Evolutionary conservation across 306 rosid species (phyloP), one percentile per base, ranked within the genome.

Genomic region (Biancaea sappan): DNA sequence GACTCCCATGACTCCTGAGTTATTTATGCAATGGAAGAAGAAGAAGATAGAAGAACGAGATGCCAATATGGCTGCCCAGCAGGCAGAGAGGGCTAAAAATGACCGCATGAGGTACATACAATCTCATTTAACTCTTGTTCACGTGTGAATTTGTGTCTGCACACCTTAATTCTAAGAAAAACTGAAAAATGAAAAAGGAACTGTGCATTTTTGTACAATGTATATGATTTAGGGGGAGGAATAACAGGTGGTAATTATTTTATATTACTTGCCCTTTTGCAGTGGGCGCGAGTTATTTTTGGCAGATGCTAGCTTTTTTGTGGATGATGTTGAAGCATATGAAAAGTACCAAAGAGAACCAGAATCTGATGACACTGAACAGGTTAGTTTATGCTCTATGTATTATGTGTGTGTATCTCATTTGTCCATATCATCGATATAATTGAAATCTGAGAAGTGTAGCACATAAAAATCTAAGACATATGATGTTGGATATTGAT

Each of bases 291-390:
- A 93, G 88, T 86, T 93, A 79, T 93, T 93, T 85, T 87, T 88
- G 82, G 78, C 88, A 8, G 86, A 93, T 86, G 90, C 98, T 74
- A 91, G 91, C 81, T 73, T 87, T 87, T 93, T 93, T 85, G 98
- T 93, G 83, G 98, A 91, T 77, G 98, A 93, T 82, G 96, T 80
- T 16, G 98, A 87, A 83, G 98, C 98, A 31, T 89, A 89, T 73
- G 98, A 91, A 35, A 69, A 80, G 52, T 93, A 89, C 80, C 88
- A 79, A 19, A 91, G 93, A 80, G 92, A 87, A 63, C 87, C 81
- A 72, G 87, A 91, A 77, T 34, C 82, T 29, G 82, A 80, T 59
- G 79, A 71, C 24, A 44, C 81, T 54, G 89, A 77, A 77, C 69
- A 75, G 80, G 98, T 93, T 79, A 86, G 63, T 58, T 68, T 29